Evolutionary conservation across 2,329 filamentous ascomycete genomes (phyloP).

Genomic region (Sarocladium oryzae): DNA sequence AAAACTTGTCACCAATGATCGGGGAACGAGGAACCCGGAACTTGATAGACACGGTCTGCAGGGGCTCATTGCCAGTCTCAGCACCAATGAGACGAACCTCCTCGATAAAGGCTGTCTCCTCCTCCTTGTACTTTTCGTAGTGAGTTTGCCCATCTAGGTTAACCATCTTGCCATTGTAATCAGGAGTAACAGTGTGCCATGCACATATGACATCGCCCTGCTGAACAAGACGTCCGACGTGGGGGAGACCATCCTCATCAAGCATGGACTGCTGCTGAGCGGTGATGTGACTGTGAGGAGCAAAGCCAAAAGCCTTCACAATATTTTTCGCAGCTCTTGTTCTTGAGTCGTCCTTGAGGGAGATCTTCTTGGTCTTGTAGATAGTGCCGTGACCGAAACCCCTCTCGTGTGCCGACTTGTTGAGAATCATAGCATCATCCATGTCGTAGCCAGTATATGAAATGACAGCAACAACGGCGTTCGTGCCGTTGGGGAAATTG

Average conservation of each 20-base stretch:
- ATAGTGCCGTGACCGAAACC: conserved; percentile 94
- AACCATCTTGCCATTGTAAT: conserved; percentile 69
- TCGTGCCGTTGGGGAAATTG: conserved; percentile 96
- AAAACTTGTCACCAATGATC: conserved; percentile 98
- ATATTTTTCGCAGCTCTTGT: conserved; percentile 61
- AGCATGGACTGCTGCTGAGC: conserved; percentile 65
- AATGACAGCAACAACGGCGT: conserved; percentile 93
- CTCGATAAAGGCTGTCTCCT: conserved; percentile 82
- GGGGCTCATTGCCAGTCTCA: conserved; percentile 74
- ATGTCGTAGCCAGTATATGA: conserved; percentile 99
- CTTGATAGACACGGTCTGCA: conserved; percentile 87
- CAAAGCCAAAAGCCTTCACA: conserved; percentile 84
- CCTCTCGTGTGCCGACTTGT: conserved; percentile 93
- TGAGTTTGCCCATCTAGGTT: conserved; percentile 83
- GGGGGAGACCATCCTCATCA: conserved; percentile 81
- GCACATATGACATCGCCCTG: conserved; percentile 83
- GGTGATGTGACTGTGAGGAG: conserved; percentile 67
- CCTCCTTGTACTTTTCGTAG: conserved; percentile 91
- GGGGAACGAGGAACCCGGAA: conserved; percentile 85
- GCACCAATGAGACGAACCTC: conserved; percentile 86
- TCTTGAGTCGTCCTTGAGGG: conserved; percentile 72
- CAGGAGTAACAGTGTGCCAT: conserved; percentile 79
- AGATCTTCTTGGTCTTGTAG: conserved; percentile 94
- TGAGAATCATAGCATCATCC: conserved; percentile 99
- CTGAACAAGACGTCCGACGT: conserved; percentile 68